Evolutionary conservation across 2,329 filamentous ascomycete species (phyloP).

Genomic region (Leptographium procerum): DNA sequence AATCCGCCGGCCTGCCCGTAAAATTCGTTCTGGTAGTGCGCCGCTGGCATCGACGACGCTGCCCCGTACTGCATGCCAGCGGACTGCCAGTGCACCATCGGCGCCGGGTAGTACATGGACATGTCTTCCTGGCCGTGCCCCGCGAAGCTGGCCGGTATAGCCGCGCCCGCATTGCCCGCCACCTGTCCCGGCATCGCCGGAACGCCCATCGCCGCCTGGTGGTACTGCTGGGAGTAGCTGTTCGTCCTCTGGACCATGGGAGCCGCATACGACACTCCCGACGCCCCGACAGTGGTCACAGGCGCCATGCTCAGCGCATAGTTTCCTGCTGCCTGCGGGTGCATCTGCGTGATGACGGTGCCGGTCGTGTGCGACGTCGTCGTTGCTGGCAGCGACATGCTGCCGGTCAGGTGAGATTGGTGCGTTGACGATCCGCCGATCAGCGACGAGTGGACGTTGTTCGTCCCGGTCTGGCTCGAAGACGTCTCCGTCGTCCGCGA

Average conservation of each 20-base stretch:
- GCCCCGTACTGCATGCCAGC: neutral
- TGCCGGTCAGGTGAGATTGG: constrained; percentile 1
- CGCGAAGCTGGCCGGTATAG: neutral
- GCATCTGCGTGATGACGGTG: neutral
- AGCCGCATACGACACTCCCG: neutral
- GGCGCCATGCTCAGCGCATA: constrained; percentile 3
- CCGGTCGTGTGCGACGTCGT: neutral
- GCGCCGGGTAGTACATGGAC: neutral
- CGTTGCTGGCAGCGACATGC: constrained; percentile 3
- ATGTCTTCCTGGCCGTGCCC: constrained; percentile 3
- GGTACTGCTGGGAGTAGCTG: neutral
- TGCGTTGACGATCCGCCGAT: constrained; percentile 10
- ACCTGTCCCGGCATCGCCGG: neutral
- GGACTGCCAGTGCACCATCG: neutral
- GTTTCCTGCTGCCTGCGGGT: neutral
- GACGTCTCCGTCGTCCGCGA: constrained; percentile 12
- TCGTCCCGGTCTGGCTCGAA: constrained; percentile 9
- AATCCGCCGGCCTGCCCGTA: neutral
- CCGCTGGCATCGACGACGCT: neutral
- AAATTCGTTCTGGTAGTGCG: neutral
- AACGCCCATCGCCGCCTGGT: neutral
- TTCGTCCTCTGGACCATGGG: constrained; percentile 2
- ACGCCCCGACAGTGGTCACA: neutral
- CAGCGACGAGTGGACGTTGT: constrained; percentile 4
- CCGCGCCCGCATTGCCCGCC: neutral